Base-by-base conservation (phyloP, 352 stramenopile genomes). In the Globisporangium sylvaticum region DNA sequence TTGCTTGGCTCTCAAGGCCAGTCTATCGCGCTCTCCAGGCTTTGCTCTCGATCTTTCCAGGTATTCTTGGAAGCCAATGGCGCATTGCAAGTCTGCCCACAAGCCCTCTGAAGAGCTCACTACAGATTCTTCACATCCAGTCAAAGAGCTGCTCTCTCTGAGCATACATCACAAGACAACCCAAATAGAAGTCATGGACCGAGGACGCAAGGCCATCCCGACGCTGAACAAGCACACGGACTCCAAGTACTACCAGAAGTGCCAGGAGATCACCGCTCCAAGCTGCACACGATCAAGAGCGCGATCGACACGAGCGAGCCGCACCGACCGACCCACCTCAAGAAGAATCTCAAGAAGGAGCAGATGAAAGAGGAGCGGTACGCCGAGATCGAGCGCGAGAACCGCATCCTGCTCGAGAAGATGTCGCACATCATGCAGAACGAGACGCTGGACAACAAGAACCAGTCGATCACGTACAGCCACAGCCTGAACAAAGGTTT, bases 271-370 rank as follows among this genome's bases (percentile, higher is more conserved):
- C 86, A 92, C 48, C 82, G 83, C 60, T 73, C 78, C 62, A 95
- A 93, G 71, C 77, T 94, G n/a, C 79, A 79, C 64, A 81, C 64
- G 20, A 95, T 94, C 75, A 98, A 98, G 83, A 96, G 91, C 64
- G 90, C 90, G 55, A 98, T 98, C 70, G 95, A 99, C 79, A 98
- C 98, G 71, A 91, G 77, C 64, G 87, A 94, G 67, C 88, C 88
- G 48, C 96, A 98, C 58, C 84, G 89, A 4, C 96, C 96, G 48
- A 86, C 83, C n/a, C 95, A 98, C 56, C 64, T 98, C 31, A 76
- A 78, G 70, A 98, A 98, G 79, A 98, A 98, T 69, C 83, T 97
- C 37, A 99, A 99, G 78, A 98, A 97, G 65, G 96, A 98, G 75
- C 92, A 98, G 69, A 90, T 98, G 76, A 97, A 98, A 70, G 95